Evolutionary conservation across 257 asterid species (phyloP).

Genomic region (Solanum ahanhuiri): DNA sequence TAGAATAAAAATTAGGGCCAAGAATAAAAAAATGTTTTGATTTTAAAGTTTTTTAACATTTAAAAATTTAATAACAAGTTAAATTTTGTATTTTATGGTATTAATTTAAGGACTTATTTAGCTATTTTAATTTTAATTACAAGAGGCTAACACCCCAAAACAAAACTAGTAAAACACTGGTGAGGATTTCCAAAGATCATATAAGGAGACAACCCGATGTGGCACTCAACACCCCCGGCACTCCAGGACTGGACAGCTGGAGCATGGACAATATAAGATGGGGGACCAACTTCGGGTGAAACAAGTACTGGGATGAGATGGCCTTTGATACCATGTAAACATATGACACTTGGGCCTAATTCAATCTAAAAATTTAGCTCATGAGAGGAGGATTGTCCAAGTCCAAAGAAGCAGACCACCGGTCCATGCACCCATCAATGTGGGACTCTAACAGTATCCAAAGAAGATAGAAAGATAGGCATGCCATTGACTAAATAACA

Average conservation of each 20-base stretch:
- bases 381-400: background rate
- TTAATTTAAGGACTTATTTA: no score
- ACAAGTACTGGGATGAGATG: background rate
- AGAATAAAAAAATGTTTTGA: no score
- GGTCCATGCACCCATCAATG: background rate
- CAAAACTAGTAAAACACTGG: no score
- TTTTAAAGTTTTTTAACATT: no score
- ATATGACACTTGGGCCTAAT: background rate
- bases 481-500: background rate
- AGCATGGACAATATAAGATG: background rate
- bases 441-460: background rate
- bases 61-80: no score
- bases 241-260: background rate
- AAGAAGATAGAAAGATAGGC: background rate
- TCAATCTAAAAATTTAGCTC: background rate
- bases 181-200: background rate
- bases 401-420: background rate
- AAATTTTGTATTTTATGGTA: no score
- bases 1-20: no score
- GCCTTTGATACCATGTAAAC: background rate
- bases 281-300: background rate
- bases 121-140: no score
- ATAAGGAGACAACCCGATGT: background rate
- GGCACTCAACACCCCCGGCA: background rate
- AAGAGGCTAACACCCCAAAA: no score